Conservation (phyloP, 2,329 filamentous ascomycete genomes). For the Beauveria sp. region DNA sequence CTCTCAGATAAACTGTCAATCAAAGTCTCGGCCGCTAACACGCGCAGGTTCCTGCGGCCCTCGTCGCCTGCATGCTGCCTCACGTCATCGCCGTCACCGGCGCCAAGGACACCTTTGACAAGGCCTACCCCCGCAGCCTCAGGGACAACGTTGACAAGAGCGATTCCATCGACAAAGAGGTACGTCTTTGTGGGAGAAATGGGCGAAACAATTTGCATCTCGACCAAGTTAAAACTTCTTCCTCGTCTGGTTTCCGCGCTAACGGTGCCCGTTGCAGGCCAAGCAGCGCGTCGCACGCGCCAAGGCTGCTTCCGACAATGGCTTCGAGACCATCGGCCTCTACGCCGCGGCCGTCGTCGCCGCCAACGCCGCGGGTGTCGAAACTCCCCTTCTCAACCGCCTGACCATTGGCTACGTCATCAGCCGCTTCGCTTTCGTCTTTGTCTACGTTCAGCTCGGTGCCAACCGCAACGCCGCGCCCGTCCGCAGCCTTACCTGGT, state of each 20-base stretch:
- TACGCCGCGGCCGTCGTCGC: constrained; percentile 37
- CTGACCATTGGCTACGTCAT: constrained; percentile 32
- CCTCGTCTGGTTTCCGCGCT: neutral
- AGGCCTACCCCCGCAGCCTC: constrained; percentile 30
- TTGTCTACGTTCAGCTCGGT: constrained; percentile 36
- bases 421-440: constrained; percentile 32
- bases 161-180: constrained; percentile 23
- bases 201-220: too few relatives aligned
- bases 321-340: constrained; percentile 36
- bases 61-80: constrained; percentile 28
- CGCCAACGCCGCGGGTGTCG: constrained; percentile 36
- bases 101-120: constrained; percentile 29
- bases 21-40: neutral
- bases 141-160: constrained; percentile 24
- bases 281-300: constrained; percentile 48
- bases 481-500: constrained; percentile 33
- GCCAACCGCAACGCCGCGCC: constrained; percentile 29
- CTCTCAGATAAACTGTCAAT: neutral
- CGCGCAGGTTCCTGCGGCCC: constrained; percentile 32
- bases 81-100: constrained; percentile 24
- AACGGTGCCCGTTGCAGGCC: constrained; percentile 22
- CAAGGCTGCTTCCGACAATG: constrained; percentile 40
- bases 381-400: constrained; percentile 29
- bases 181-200: constrained; percentile 7
- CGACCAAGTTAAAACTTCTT: too few relatives aligned